These are phyloP conservation scores for Pulveroboletus ravenelii DNA, from an alignment of 768 basidiomycete species.

Conservation along the genomic window DNA sequence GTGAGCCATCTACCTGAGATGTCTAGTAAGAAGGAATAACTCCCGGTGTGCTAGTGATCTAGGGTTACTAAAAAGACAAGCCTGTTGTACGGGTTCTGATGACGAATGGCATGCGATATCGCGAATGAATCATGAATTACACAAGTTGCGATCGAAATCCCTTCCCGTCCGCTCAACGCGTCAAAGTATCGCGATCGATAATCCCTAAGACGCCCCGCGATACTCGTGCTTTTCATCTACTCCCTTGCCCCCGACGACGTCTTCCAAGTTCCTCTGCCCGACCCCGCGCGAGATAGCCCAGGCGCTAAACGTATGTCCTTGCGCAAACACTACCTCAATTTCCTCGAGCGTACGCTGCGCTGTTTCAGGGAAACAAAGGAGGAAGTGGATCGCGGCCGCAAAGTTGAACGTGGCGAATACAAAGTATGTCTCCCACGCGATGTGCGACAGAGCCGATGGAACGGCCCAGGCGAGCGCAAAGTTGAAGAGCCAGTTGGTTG, in stretches of 20 bases:
- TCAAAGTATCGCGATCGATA: no score
- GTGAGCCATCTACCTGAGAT: no score
- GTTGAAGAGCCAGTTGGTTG: constrained; percentile 64
- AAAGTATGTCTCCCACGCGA: constrained; percentile 75
- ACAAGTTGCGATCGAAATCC: neutral
- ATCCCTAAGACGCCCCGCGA: neutral
- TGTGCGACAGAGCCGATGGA: constrained; percentile 60
- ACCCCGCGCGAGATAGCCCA: constrained; percentile 63
- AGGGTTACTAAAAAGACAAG: no score
- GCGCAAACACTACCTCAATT: constrained; percentile 70
- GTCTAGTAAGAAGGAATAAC: no score
- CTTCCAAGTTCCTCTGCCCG: constrained; percentile 56
- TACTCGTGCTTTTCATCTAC: constrained; percentile 7
- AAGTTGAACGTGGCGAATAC: constrained; percentile 77
- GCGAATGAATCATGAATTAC: no score
- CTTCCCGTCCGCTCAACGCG: no score
- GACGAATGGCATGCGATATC: no score
- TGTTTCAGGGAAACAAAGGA: constrained; percentile 81
- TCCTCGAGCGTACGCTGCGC: constrained; percentile 71
- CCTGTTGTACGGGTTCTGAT: no score
- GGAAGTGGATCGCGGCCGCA: constrained; percentile 62
- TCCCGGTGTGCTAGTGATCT: no score
- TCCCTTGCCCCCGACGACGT: constrained; percentile 34
- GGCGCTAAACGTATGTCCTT: constrained; percentile 64
- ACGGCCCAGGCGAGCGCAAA: constrained; percentile 72